Evolutionary conservation across 257 asterid genomes (phyloP), one percentile per base, ranked within the genome.

Genomic region (Nicotiana undulata): DNA sequence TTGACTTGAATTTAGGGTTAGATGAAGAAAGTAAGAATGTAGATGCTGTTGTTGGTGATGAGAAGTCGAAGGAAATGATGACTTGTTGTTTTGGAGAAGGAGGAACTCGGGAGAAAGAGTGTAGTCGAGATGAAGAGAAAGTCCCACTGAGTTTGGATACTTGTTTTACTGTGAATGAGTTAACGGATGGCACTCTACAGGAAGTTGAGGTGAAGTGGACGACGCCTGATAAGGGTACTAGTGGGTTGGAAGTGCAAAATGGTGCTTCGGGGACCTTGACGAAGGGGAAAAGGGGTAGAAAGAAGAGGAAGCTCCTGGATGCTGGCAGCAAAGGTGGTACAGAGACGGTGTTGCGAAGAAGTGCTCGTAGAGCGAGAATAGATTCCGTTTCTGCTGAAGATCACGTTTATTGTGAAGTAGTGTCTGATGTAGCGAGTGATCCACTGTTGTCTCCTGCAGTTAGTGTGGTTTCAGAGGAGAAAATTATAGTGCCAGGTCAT

Each of bases 1-100:
- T 94, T 89, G 98, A 94, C 88, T 90, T 94, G 90, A 94, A 94
- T 91, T 89, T 94, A 76, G 90, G 86, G 81, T 81, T 90, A 29
- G 96, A 93, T 82, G 94, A 89, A 34, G 98, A 85, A 76, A 85
- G 44, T 79, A 89, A 60, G 65, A 81, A 40, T 80, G 75, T 86
- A 80, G 93, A 87, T 55, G 80, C 80, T 17, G 85, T 81, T 46
- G 84, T 77, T 46, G 83, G 84, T 67, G 80, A 78, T 80, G 79
- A 40, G 81, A 81, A 64, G 66, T 53, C 82, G 65, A 83, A 37
- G 74, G 85, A 83, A 77, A 63, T 59, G 76, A n/a, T 52, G 67
- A 13, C 22, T 63, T 58, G 10, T 67, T 61, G 52, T 79, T 16
- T 26, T 17, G 63, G 29, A 17, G 72, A 1, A 60, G 82, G 81